Base-by-base conservation (phyloP, 192 early-diverging fungal species). In the Paraglomus brasilianum region DNA sequence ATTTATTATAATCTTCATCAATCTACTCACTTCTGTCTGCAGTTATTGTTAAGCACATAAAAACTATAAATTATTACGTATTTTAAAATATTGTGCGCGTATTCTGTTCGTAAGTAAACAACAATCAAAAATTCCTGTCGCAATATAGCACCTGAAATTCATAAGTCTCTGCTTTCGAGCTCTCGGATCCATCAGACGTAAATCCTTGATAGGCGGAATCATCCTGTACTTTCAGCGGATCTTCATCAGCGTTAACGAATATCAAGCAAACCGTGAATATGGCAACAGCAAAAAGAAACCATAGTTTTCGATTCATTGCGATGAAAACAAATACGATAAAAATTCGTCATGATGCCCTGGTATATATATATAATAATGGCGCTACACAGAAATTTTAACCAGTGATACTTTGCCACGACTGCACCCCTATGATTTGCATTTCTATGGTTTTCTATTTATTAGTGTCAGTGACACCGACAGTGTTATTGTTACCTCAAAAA, bases 1-100 rank as follows among this genome's bases (percentile, higher is more conserved):
- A 79, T 97, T 94, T 77, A 96, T 95, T 70, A 99, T 93, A 59
- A 99, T 82, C 69, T 93, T 89, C 82, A 98, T 95, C 66, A 98
- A 76, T 70, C 89, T 86, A 46, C 89, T 89, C 13, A 96, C 92
- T 72, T 97, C 94, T 60, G 95, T 89, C 85, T 96, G n/a, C 0
- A 55, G 17, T 41, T 43, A 55, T 56, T 1, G 36, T 56, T 21
- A 56, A 11, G n/a, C 5, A 24, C 36, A 22, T 59, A 40, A 59
- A 38, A 40, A 17, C 39, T 15, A 59, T 5, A 2, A 59, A 40
- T 59, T 39, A 58, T 42, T 39, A 14, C 19, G 44, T 21, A 30
- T 13, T 46, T 46, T 45, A 46, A 62, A 45, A 21, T n/a, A 30
- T 30, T 62, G n/a, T 38, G 30, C 11, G 41, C 9, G 14, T 58